phyloP scores from a whole-genome alignment of 2,329 filamentous ascomycete species.

The Talaromyces sp. region DNA sequence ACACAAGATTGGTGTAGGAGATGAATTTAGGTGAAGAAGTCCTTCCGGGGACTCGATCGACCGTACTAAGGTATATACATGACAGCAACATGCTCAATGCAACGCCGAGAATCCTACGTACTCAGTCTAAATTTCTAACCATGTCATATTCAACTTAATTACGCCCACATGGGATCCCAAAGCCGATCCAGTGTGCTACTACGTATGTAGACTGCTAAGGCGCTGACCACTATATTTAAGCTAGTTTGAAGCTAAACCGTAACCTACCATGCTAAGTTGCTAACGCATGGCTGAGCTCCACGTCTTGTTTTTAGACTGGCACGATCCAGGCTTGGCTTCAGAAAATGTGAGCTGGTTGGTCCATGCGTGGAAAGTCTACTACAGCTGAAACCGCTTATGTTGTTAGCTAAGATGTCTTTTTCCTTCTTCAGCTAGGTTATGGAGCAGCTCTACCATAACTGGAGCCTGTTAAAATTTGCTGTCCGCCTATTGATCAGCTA shows the following conservation, averaged over 20 bases:
- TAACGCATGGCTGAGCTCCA: constrained; percentile 1
- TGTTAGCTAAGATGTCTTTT: neutral
- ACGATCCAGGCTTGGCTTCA: neutral
- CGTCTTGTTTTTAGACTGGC: neutral
- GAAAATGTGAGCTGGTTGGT: neutral
- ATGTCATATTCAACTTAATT: neutral
- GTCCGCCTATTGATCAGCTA: neutral
- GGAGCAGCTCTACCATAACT: neutral
- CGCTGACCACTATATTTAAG: neutral
- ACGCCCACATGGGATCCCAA: neutral
- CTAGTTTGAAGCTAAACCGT: neutral
- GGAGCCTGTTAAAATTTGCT: neutral
- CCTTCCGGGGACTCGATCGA: neutral
- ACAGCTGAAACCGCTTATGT: constrained; percentile 3
- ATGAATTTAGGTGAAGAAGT: neutral
- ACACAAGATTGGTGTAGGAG: neutral
- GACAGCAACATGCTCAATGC: neutral
- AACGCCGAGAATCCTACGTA: neutral
- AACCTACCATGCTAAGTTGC: neutral
- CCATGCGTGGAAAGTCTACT: neutral
- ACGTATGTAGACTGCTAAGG: neutral
- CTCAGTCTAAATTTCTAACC: neutral
- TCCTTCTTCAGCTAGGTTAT: neutral
- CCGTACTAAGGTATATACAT: neutral
- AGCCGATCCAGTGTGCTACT: too few species aligned